Base-by-base conservation (phyloP, 2,329 filamentous ascomycete species). In the Raffaelea arxii region DNA sequence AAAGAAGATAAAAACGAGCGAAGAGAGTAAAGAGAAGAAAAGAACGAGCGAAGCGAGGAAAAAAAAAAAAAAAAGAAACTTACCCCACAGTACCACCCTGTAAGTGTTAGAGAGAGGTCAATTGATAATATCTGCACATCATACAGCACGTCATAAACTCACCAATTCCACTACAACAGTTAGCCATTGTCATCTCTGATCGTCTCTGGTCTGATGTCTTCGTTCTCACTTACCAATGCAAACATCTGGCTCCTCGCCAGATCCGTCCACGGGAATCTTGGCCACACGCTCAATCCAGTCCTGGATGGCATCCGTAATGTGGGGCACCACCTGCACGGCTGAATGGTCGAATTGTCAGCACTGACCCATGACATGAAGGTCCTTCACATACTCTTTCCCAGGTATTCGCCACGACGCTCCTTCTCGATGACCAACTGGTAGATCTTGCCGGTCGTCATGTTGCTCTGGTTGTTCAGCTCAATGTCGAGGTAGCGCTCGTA, bases 391-490 rank as follows among this genome's bases (percentile, higher is more conserved):
- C 84, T 89, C 64, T 84, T 82, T 54, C 91, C 91, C 12, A 97
- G 77, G 58, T 95, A 97, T 62, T 92, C 82, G 46, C 77, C 77
- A 36, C 66, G 65, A 23, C 76, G 68, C 59, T 79, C 76, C 50
- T 78, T 80, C 60, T 83, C 75, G 57, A 95, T 89, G 46, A 96
- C 90, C 58, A 85, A 80, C 59, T 87, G 76, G 68, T 96, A 97
- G 56, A 97, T 88, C 71, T 97, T 96, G 61, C 92, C 92, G 6
- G 91, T 95, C 4, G 92, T 98, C 66, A 98, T 94, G 66, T 97
- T 97, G 71, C 32, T 36, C 32, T 91, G 88, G 56, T 95, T 89
- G 51, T 82, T 82, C 59, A 83, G 82, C 46, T 36, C 32, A 18
- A 36, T 36, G 14, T 18, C 32, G 32, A 95, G 80, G 62, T 94